Conservation (phyloP, 306 rosid genomes). For the Crataegus laevigata region DNA sequence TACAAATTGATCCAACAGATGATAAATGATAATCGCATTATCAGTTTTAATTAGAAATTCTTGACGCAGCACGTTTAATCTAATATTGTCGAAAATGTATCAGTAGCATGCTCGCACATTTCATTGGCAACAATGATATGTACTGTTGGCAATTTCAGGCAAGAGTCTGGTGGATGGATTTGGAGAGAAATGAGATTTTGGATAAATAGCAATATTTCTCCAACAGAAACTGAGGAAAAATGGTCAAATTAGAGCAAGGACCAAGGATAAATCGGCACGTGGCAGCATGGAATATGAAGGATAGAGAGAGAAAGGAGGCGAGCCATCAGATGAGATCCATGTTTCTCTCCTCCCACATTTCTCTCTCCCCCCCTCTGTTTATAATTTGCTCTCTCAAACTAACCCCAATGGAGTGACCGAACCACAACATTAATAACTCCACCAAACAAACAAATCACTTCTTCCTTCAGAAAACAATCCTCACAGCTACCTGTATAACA, state of each 20-base stretch:
- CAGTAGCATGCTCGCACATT: too few relatives aligned
- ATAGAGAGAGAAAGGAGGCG: conserved; percentile 3
- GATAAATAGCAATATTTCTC: neutral
- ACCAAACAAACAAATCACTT: neutral
- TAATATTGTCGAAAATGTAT: neutral
- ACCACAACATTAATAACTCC: conserved; percentile 3
- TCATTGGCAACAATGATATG: too few relatives aligned
- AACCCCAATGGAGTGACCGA: conserved; percentile 1
- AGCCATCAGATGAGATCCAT: conserved; percentile 4
- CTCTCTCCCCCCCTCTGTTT: conserved; percentile 12
- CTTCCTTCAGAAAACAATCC: neutral
- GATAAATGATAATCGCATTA: neutral
- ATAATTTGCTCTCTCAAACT: conserved; percentile 11
- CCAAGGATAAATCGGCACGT: neutral
- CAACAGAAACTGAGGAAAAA: conserved; percentile 8
- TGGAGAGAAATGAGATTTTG: neutral
- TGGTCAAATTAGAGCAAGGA: conserved; percentile 4
- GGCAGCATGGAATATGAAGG: conserved; percentile 13
- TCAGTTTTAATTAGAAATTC: neutral
- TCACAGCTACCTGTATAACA: neutral
- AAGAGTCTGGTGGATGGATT: neutral
- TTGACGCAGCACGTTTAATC: too few relatives aligned
- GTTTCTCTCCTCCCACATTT: conserved; percentile 2
- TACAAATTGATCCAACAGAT: neutral
- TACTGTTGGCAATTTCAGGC: neutral